A percentile compares a stretch with the other conserved stretches of the same genome.
Conservation (phyloP, 192 early-diverging fungal species). For the Linnemannia exigua region DNA sequence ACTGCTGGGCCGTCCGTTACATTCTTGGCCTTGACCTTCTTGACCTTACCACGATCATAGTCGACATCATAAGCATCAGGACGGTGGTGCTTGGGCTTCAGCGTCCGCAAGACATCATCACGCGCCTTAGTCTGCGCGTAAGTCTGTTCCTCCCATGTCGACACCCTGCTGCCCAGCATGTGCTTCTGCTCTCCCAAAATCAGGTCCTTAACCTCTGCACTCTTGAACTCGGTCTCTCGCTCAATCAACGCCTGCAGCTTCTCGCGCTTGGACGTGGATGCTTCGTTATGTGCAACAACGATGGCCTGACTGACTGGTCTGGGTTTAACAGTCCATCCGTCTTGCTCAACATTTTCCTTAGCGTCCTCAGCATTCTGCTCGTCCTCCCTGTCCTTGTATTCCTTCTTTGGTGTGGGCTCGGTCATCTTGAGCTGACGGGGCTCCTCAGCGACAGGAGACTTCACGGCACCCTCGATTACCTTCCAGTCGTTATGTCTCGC, state of each 20-base stretch:
- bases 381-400: conserved; percentile 57
- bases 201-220: conserved; percentile 60
- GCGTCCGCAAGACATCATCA: conserved; percentile 57
- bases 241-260: conserved; percentile 62
- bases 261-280: conserved; percentile 58
- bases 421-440: conserved; percentile 18
- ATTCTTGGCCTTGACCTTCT: conserved; percentile 80
- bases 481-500: conserved; percentile 36
- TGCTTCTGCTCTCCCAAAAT: conserved; percentile 61
- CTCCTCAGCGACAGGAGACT: conserved; percentile 39
- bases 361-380: conserved; percentile 30
- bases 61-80: conserved; percentile 73
- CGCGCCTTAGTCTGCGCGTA: conserved; percentile 40
- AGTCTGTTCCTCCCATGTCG: conserved; percentile 54
- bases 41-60: conserved; percentile 80
- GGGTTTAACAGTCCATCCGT: conserved; percentile 56
- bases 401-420: conserved; percentile 25
- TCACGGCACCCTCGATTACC: conserved; percentile 28
- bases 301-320: conserved; percentile 64
- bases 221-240: conserved; percentile 66
- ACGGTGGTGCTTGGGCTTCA: conserved; percentile 67
- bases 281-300: conserved; percentile 61
- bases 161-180: conserved; percentile 44
- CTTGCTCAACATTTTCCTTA: conserved; percentile 55
- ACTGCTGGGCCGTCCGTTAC: conserved; percentile 22